A percentile compares a stretch with the other conserved stretches of the same genome.
phyloP scores from a whole-genome alignment of 495 filamentous ascomycete species.

The Schizothecium vesticola region DNA sequence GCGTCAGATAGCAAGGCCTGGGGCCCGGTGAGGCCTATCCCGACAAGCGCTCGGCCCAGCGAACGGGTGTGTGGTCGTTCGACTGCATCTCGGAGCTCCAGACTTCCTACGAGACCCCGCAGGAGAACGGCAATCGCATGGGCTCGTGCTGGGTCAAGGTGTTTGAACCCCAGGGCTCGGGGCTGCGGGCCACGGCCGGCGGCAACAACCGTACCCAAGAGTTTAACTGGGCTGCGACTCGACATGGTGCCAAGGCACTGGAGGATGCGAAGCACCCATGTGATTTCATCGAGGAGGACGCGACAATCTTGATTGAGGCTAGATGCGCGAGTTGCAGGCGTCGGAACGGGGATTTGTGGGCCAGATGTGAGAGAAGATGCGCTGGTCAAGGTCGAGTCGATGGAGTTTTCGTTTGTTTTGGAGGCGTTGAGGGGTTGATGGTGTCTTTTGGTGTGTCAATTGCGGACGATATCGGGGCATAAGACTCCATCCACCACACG shows the following conservation, averaged over 20 bases:
- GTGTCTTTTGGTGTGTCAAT: no score
- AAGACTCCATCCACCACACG: no score
- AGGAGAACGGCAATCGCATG: slow-evolving; percentile 59
- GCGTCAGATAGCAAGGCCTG: slow-evolving; percentile 52
- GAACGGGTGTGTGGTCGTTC: slow-evolving; percentile 44
- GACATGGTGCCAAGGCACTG: neutral
- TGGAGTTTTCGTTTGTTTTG: neutral
- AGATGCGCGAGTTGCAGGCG: neutral
- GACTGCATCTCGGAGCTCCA: slow-evolving; percentile 42
- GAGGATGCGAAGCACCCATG: neutral
- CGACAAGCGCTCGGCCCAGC: slow-evolving; percentile 55
- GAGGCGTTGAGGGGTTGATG: neutral
- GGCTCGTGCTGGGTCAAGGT: slow-evolving; percentile 51
- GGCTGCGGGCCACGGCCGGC: slow-evolving; percentile 7
- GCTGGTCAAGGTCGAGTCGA: neutral
- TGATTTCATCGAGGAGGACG: neutral
- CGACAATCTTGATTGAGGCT: neutral
- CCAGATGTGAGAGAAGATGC: neutral
- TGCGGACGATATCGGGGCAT: no score
- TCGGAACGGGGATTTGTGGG: neutral
- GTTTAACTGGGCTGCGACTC: neutral
- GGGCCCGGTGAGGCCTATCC: slow-evolving; percentile 60
- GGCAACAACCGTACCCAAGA: neutral
- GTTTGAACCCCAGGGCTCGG: slow-evolving; percentile 21
- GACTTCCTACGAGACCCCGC: slow-evolving; percentile 57